phyloP scores from a whole-genome alignment of 164 flowering plant genomes.

The Berberis vulgaris region DNA sequence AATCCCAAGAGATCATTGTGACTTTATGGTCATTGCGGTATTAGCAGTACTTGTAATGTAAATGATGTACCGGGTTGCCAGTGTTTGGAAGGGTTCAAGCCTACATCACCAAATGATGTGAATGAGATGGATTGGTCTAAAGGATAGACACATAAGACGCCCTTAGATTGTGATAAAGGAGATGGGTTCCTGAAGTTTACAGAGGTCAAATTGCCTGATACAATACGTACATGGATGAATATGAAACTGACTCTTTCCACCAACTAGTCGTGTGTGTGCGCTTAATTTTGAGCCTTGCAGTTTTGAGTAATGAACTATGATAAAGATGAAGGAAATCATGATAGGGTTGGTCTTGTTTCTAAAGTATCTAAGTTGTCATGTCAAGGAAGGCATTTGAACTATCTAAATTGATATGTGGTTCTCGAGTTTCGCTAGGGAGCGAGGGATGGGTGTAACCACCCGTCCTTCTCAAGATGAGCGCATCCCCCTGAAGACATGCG shows the following conservation, averaged over 20 bases:
- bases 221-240: not conserved
- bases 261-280: too few species aligned
- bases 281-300: too few species aligned
- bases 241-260: not conserved
- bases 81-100: conserved; percentile 16
- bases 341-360: too few species aligned
- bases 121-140: not conserved
- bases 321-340: too few species aligned
- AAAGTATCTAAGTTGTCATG: too few species aligned
- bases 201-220: conserved; percentile 5
- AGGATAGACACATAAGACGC: conserved; percentile 6
- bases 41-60: conserved; percentile 6
- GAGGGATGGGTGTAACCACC: too few species aligned
- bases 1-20: not conserved
- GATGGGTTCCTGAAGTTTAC: not conserved
- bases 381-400: too few species aligned
- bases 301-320: too few species aligned
- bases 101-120: conserved; percentile 13
- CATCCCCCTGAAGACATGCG: too few species aligned
- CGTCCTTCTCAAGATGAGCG: too few species aligned
- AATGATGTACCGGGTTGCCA: not conserved
- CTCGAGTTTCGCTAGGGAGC: too few species aligned
- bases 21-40: conserved; percentile 2
- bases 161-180: conserved; percentile 6
- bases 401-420: too few species aligned